These are phyloP conservation scores for Erucastrum elatum DNA, from an alignment of 345 rosid species.

Conservation along the genomic window DNA sequence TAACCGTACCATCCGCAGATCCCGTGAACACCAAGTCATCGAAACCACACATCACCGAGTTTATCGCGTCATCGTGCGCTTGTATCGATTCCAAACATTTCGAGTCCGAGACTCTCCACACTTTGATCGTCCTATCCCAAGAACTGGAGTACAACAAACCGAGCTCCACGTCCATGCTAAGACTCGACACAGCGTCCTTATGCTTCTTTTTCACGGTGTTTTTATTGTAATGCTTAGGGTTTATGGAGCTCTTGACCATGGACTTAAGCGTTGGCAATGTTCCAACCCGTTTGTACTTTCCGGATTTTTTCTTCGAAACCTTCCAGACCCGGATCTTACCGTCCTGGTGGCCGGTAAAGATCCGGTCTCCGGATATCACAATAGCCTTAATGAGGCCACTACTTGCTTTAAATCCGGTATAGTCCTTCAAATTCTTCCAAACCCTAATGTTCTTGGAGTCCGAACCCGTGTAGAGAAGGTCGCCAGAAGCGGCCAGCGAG, in stretches of 20 bases:
- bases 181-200: conserved; percentile 61
- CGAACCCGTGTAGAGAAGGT: conserved; percentile 67
- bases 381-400: conserved; percentile 64
- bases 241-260: conserved; percentile 55
- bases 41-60: conserved; percentile 50
- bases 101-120: conserved; percentile 57
- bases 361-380: conserved; percentile 40
- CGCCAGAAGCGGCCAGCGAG: conserved; percentile 61
- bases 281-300: conserved; percentile 49
- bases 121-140: conserved; percentile 67
- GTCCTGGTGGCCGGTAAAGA: conserved; percentile 71
- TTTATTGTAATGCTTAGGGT: conserved; percentile 54
- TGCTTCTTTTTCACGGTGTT: conserved; percentile 55
- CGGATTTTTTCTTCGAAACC: conserved; percentile 42
- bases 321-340: conserved; percentile 74
- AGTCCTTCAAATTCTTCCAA: conserved; percentile 63
- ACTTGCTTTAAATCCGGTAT: conserved; percentile 58
- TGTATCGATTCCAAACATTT: conserved; percentile 62
- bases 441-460: conserved; percentile 74
- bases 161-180: conserved; percentile 51
- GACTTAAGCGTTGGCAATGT: conserved; percentile 56
- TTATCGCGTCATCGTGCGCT: conserved; percentile 69
- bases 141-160: conserved; percentile 65
- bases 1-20: conserved; percentile 71
- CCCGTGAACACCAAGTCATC: conserved; percentile 65